Evolutionary conservation across 805 yeast species (phyloP).

Genomic region (Metschnikowia baotianmanensis): DNA sequence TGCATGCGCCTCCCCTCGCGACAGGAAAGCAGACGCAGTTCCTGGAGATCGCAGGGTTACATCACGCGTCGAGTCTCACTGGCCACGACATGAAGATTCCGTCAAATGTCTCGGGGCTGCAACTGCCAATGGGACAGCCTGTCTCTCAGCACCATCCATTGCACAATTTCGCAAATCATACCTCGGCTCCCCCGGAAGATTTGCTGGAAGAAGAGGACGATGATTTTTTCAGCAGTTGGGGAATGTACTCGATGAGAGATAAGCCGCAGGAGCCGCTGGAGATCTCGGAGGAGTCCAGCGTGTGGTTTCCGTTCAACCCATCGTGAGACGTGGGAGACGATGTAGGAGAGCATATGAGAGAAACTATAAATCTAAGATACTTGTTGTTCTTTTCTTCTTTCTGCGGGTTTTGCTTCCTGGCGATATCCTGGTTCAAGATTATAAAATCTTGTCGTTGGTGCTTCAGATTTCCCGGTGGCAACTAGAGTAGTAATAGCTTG

Average conservation of each 20-base stretch:
- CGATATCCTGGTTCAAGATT: too few species aligned
- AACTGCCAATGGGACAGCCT: slow-evolving; percentile 26
- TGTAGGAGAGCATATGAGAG: too few species aligned
- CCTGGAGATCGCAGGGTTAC: too few species aligned
- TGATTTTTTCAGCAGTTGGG: slow-evolving; percentile 35
- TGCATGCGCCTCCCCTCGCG: background rate
- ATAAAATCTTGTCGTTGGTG: too few species aligned
- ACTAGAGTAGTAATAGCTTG: too few species aligned
- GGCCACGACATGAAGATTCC: slow-evolving; percentile 1
- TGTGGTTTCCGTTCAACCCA: slow-evolving; percentile 41
- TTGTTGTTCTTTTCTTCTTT: too few species aligned
- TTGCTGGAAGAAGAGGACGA: slow-evolving; percentile 34
- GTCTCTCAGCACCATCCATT: slow-evolving; percentile 57
- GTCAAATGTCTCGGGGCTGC: background rate
- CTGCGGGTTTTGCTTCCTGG: too few species aligned
- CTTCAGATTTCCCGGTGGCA: too few species aligned
- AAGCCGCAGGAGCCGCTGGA: slow-evolving; percentile 16
- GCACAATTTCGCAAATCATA: slow-evolving; percentile 28
- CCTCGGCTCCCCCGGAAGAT: slow-evolving; percentile 19
- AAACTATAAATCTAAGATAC: too few species aligned
- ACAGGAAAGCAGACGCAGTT: background rate
- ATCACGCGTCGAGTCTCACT: background rate
- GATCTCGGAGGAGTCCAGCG: slow-evolving; percentile 10
- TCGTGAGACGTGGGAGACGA: too few species aligned
- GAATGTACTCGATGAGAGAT: slow-evolving; percentile 35